phyloP scores from a whole-genome alignment of 1,284 basidiomycete genomes.

The Rhodotorula glutinis region DNA sequence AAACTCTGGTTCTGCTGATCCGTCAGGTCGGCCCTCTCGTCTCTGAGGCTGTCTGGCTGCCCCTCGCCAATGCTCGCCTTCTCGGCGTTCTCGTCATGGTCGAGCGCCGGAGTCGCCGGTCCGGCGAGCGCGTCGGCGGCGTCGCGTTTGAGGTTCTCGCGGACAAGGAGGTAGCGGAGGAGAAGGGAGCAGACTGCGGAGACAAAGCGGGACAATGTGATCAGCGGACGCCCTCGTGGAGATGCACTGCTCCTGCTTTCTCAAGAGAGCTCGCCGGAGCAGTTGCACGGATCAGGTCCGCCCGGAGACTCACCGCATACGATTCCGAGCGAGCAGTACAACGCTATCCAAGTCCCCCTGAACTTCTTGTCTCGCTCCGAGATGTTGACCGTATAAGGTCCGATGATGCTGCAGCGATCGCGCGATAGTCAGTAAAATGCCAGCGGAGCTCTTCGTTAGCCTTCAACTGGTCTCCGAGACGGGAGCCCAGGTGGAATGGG shows the following conservation, averaged over 20 bases:
- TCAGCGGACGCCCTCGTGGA: too few relatives aligned
- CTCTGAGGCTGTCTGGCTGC: too few relatives aligned
- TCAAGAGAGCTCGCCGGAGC: too few relatives aligned
- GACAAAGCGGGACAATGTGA: conserved; percentile 10
- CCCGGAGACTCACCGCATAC: conserved; percentile 29
- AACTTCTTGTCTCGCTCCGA: conserved; percentile 49
- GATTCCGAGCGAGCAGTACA: conserved; percentile 47
- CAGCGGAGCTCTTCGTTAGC: too few relatives aligned
- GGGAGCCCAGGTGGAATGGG: not conserved
- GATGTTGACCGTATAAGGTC: conserved; percentile 47
- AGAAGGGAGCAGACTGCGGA: conserved; percentile 45
- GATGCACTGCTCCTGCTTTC: too few relatives aligned
- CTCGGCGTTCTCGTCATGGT: too few relatives aligned
- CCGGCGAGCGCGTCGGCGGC: conserved; percentile 34
- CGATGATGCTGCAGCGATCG: conserved; percentile 44
- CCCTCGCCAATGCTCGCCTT: too few relatives aligned
- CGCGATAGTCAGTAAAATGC: conserved; percentile 34
- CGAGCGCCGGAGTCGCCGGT: not conserved
- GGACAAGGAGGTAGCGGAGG: conserved; percentile 45
- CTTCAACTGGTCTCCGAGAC: not conserved
- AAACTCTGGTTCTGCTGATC: conserved; percentile 40
- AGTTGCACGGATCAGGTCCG: not conserved
- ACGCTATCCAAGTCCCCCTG: conserved; percentile 53
- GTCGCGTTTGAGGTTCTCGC: conserved; percentile 45
- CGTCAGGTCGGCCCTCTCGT: conserved; percentile 36